Evolutionary conservation across 345 rosid genomes (phyloP), one percentile per base, ranked within the genome.

Genomic region (Eucalyptus marginata): DNA sequence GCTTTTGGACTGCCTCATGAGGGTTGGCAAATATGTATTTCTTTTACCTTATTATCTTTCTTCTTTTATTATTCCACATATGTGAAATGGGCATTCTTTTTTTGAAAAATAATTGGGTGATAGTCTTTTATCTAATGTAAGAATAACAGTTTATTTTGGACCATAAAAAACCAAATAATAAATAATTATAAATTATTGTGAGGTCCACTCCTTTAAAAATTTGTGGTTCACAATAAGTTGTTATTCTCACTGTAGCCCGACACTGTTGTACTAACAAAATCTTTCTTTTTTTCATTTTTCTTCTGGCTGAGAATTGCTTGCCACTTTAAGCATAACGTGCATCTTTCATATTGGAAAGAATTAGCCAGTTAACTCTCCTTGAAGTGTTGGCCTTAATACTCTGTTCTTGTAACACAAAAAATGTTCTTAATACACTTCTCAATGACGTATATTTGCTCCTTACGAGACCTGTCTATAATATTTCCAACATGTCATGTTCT

Each of bases 151-250:
- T 52, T 52, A 7, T 52, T 52, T 52, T 52, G 25, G 58, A 52
- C 5, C 10, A 52, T 52, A 52, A 52, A 52, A 52, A 52, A 20
- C 1, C 2, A 52, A 52, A 52, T 52, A 52, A 52, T 52, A 18
- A 52, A 52, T 18, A 52, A 52, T 52, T 52, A 52, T 52, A 52
- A 52, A 52, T 52, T 52, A 20, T 52, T 20, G 10, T 52, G 5
- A 9, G 25, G 10, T 52, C 8, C 58, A 20, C 58, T 52, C 58
- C 0, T 52, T 52, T 8, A 18, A 52, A 52, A 18, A 0, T 0
- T 7, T 18, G 8, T 7, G 10, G 58, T 4, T 52, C 58, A 52
- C 2, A 52, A 52, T 52, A 52, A 20, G 58, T 52, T 52, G 8
- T 52, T 52, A 52, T 20, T 44, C 46, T 44, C 46, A 44, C 8